These are phyloP conservation scores for Trichoderma lentiforme DNA, from an alignment of 2,329 filamentous ascomycete genomes.

Conservation along the genomic window DNA sequence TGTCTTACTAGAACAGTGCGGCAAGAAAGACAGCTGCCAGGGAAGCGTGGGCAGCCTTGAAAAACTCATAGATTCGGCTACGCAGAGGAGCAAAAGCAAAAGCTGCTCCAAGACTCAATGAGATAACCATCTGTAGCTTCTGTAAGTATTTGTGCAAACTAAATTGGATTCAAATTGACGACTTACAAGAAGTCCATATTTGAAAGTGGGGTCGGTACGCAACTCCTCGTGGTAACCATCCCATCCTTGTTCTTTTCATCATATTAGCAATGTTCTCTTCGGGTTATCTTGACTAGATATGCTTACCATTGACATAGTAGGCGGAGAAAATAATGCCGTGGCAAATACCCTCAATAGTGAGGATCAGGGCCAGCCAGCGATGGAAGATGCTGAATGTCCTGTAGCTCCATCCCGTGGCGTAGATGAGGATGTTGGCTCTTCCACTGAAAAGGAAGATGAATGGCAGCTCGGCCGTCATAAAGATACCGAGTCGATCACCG, in stretches of 20 bases:
- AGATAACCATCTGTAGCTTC: neutral
- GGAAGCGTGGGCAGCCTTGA: conserved; percentile 43
- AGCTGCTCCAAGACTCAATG: conserved; percentile 11
- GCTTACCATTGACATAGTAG: conserved; percentile 21
- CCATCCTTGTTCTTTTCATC: conserved; percentile 19
- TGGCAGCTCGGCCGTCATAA: conserved; percentile 57
- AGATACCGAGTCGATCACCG: conserved; percentile 55
- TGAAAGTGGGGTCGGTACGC: neutral
- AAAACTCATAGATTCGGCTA: conserved; percentile 41
- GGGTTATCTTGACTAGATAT: too few species aligned
- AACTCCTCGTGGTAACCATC: conserved; percentile 11
- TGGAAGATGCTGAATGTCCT: conserved; percentile 61
- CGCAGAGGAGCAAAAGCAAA: conserved; percentile 14
- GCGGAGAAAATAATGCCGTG: conserved; percentile 37
- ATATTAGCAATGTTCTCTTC: neutral
- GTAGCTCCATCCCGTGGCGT: conserved; percentile 63
- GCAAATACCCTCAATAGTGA: conserved; percentile 54
- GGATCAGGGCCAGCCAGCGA: conserved; percentile 56
- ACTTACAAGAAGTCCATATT: conserved; percentile 18
- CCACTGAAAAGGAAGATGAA: conserved; percentile 60
- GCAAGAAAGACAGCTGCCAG: conserved; percentile 44
- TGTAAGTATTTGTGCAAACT: neutral
- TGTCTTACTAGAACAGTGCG: conserved; percentile 44
- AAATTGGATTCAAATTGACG: neutral
- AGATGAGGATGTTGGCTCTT: conserved; percentile 59